Conservation (phyloP, 2,329 filamentous ascomycete genomes). For the Gnomoniopsis smithogilvyi region DNA sequence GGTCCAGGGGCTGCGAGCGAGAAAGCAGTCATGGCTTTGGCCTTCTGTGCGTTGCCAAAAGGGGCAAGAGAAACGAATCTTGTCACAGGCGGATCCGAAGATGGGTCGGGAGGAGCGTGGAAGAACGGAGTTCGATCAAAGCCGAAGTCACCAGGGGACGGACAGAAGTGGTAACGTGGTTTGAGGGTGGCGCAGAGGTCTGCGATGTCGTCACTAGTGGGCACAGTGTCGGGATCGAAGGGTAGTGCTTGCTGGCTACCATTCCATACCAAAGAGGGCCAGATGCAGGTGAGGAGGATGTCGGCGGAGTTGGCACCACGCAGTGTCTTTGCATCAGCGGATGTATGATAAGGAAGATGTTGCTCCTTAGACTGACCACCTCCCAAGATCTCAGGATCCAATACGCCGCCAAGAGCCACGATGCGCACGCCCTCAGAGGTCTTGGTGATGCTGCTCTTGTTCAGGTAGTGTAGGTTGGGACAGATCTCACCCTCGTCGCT, state of each 20-base stretch:
- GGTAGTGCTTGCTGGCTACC: constrained; percentile 64
- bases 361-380: constrained; percentile 63
- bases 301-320: constrained; percentile 76
- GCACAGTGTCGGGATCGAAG: constrained; percentile 47
- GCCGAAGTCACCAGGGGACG: constrained; percentile 63
- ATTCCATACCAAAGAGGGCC: constrained; percentile 71
- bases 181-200: constrained; percentile 76
- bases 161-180: constrained; percentile 87
- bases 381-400: constrained; percentile 58
- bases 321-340: constrained; percentile 71
- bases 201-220: constrained; percentile 65
- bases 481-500: constrained; percentile 69
- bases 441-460: constrained; percentile 82
- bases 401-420: constrained; percentile 75
- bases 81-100: constrained; percentile 56
- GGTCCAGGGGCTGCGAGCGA: constrained; percentile 57
- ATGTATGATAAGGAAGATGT: constrained; percentile 73
- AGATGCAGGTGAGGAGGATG: constrained; percentile 81
- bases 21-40: constrained; percentile 80
- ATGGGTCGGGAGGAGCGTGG: constrained; percentile 47
- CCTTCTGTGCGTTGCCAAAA: constrained; percentile 71
- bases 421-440: constrained; percentile 87
- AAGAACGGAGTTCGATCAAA: constrained; percentile 94
- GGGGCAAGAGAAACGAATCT: constrained; percentile 87
- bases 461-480: constrained; percentile 86